Percentiles rank a stretch among this genome's conserved stretches.
Evolutionary conservation across 345 rosid species (phyloP).

Genomic region (Aethionema arabicum): DNA sequence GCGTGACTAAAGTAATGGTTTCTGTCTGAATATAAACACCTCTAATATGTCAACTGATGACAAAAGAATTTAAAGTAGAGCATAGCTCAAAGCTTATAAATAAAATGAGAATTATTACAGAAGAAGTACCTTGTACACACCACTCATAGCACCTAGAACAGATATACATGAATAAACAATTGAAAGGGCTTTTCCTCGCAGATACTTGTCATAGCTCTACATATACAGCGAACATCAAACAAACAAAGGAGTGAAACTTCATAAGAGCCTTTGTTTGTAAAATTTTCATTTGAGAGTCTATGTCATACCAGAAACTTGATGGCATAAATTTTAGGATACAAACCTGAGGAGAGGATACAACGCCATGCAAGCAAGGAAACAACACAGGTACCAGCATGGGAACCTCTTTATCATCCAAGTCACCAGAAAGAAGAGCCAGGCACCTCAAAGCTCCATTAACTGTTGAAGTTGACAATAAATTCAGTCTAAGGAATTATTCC

Average conservation of each 20-base stretch:
- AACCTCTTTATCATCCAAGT: constrained; percentile 78
- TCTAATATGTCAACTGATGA: constrained; percentile 39
- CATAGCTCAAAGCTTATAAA: constrained; percentile 17
- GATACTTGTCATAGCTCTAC: constrained; percentile 72
- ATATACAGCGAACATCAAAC: constrained; percentile 23
- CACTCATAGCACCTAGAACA: constrained; percentile 80
- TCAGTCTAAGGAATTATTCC: constrained; percentile 19
- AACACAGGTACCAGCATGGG: constrained; percentile 69
- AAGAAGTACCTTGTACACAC: constrained; percentile 67
- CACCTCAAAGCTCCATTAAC: constrained; percentile 92
- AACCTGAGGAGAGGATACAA: constrained; percentile 85
- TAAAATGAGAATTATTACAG: constrained; percentile 15
- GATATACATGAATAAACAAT: constrained; percentile 77
- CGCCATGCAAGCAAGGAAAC: constrained; percentile 74
- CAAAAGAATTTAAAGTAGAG: constrained; percentile 29
- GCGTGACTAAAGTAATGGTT: constrained; percentile 52
- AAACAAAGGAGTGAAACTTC: constrained; percentile 12
- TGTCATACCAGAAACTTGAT: constrained; percentile 10
- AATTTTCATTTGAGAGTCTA: background rate
- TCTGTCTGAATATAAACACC: constrained; percentile 61
- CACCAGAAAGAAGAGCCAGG: constrained; percentile 77
- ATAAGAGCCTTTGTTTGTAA: constrained; percentile 8
- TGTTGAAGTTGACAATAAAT: constrained; percentile 36
- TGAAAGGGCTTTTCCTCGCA: constrained; percentile 74
- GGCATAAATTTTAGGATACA: constrained; percentile 25